These are phyloP conservation scores for Diaporthe citrichinensis DNA, from an alignment of 2,329 filamentous ascomycete genomes.

Conservation along the genomic window DNA sequence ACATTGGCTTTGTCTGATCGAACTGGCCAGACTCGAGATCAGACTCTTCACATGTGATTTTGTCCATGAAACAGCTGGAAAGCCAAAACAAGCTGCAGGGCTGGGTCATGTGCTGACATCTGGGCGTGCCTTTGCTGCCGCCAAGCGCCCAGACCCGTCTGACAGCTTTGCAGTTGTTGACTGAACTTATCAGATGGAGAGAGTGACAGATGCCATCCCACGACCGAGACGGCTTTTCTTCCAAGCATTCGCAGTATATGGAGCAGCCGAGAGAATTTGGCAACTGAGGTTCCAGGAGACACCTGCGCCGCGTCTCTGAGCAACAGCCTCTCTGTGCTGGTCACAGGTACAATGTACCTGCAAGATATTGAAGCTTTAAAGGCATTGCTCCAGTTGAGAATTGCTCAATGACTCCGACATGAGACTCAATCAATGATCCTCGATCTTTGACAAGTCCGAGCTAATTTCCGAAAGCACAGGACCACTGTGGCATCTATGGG, in stretches of 20 bases:
- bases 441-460: not conserved
- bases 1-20: not conserved
- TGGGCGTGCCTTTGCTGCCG: not conserved
- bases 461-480: not conserved
- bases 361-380: too few species aligned
- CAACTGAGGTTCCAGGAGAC: too few species aligned
- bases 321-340: not conserved
- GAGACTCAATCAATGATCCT: not conserved
- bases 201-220: not conserved
- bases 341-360: not conserved
- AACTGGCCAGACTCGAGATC: conserved; percentile 6
- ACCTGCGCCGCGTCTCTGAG: not conserved
- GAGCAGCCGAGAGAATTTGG: not conserved
- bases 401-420: too few species aligned
- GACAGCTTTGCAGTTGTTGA: not conserved
- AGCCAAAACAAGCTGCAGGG: not conserved
- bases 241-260: too few species aligned
- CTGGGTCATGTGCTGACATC: too few species aligned
- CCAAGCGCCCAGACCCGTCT: not conserved
- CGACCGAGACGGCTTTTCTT: not conserved
- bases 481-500: not conserved
- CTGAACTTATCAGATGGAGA: not conserved
- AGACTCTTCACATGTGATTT: conserved; percentile 5
- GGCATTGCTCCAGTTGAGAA: too few species aligned
- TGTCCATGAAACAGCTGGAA: not conserved